phyloP scores from a whole-genome alignment of 2,329 filamentous ascomycete species.

The Sclerotinia glacialis region DNA sequence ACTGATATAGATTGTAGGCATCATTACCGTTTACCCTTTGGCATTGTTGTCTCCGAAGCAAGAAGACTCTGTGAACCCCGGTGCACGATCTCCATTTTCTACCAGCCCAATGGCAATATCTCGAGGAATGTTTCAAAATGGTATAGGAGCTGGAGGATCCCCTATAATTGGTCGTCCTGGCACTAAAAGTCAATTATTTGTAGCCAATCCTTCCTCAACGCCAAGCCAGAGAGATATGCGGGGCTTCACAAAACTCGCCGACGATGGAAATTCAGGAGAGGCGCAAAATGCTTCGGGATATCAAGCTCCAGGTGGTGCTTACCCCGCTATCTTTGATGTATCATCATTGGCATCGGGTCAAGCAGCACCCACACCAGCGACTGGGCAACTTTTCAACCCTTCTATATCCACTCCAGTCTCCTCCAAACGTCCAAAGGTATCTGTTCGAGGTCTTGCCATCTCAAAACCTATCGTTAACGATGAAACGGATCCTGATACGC shows the following conservation, averaged over 20 bases:
- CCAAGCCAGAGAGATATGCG: conserved; percentile 28
- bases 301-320: conserved; percentile 35
- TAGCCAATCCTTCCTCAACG: conserved; percentile 37
- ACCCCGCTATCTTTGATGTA: conserved; percentile 28
- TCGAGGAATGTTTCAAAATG: conserved; percentile 30
- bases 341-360: conserved; percentile 23
- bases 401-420: conserved; percentile 24
- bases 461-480: conserved; percentile 35
- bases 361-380: conserved; percentile 25
- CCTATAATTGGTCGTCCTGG: conserved; percentile 32
- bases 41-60: conserved; percentile 31
- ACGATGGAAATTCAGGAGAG: conserved; percentile 19
- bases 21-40: conserved; percentile 34
- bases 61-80: conserved; percentile 33
- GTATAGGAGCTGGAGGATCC: conserved; percentile 31
- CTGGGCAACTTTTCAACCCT: background rate
- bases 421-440: conserved; percentile 32
- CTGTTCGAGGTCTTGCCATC: conserved; percentile 35
- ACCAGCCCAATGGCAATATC: conserved; percentile 28
- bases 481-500: conserved; percentile 23
- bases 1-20: conserved; percentile 25
- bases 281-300: conserved; percentile 31
- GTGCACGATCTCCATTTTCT: conserved; percentile 38
- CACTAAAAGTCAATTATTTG: conserved; percentile 35
- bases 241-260: conserved; percentile 32